A percentile compares a stretch with the other conserved stretches of the same genome.
Evolutionary conservation across 2,329 filamentous ascomycete species (phyloP).

Genomic region (Talaromyces atroroseus): DNA sequence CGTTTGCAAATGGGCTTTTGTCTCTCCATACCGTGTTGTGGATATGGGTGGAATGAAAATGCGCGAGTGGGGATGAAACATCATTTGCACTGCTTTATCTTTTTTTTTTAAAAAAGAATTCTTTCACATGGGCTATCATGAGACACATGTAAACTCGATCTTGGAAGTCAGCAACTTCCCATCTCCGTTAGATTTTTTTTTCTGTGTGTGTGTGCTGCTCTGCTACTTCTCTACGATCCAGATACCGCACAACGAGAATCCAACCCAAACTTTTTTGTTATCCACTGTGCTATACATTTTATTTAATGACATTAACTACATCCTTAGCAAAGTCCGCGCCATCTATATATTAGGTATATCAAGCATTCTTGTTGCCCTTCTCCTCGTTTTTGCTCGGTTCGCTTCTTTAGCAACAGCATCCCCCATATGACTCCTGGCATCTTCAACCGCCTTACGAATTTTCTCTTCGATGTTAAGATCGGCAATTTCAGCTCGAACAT

Average conservation of each 20-base stretch:
- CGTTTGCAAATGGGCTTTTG: conserved; percentile 15
- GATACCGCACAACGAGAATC: conserved; percentile 13
- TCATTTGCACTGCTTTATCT: conserved; percentile 14
- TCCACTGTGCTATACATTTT: background rate
- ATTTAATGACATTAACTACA: conserved; percentile 1
- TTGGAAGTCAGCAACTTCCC: conserved; percentile 23
- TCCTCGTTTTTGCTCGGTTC: conserved; percentile 9
- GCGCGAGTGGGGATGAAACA: conserved; percentile 25
- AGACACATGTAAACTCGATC: conserved; percentile 37
- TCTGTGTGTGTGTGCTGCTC: conserved; percentile 25
- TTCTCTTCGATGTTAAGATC: conserved; percentile 30
- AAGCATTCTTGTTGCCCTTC: conserved; percentile 4
- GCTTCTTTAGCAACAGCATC: conserved; percentile 12
- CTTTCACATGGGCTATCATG: conserved; percentile 24
- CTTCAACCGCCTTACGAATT: conserved; percentile 27
- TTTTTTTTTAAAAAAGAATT: conserved; percentile 13
- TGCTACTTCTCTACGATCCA: conserved; percentile 16
- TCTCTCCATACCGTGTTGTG: conserved; percentile 14
- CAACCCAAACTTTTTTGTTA: conserved; percentile 12
- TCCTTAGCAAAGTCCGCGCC: background rate
- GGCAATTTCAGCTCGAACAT: conserved; percentile 39
- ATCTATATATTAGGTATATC: background rate
- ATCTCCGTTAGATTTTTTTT: conserved; percentile 24
- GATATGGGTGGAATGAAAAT: conserved; percentile 14
- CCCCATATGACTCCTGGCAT: conserved; percentile 24